These are phyloP conservation scores for Phalaenopsis equestris DNA, from an alignment of 106 monocot species.

Conservation along the genomic window DNA sequence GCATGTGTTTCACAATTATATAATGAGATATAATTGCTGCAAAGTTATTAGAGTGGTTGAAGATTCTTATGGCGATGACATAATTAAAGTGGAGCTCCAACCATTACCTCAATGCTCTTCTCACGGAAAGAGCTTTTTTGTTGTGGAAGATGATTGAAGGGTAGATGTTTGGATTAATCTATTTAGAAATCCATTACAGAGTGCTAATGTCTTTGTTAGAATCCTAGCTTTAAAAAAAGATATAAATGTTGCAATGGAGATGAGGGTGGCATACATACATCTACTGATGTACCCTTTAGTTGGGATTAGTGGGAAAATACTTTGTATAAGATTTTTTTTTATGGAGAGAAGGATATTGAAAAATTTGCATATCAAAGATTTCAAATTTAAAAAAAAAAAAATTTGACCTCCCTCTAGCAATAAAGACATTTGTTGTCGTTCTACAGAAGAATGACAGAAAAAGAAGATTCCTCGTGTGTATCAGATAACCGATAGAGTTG, in stretches of 20 bases:
- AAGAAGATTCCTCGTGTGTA: constrained; percentile 16
- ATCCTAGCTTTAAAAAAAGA: constrained; percentile 30
- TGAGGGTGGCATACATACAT: constrained; percentile 21
- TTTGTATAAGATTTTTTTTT: constrained; percentile 12
- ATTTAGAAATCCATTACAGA: not conserved
- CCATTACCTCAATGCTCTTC: too few species aligned
- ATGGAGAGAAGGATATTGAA: not conserved
- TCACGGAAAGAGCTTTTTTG: too few species aligned
- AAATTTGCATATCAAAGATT: constrained; percentile 5
- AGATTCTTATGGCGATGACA: too few species aligned
- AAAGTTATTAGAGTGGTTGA: too few species aligned
- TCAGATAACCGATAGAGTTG: constrained; percentile 18
- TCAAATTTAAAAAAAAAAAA: constrained; percentile 23
- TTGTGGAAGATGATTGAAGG: too few species aligned
- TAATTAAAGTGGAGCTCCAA: too few species aligned
- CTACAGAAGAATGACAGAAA: constrained; percentile 11
- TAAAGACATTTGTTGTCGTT: constrained; percentile 30
- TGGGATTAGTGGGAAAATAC: constrained; percentile 23
- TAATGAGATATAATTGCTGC: too few species aligned
- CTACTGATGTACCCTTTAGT: constrained; percentile 5
- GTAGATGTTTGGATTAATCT: too few species aligned
- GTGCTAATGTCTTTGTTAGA: constrained; percentile 3
- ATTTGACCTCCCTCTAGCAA: constrained; percentile 36
- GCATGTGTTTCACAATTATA: too few species aligned
- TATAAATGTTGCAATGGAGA: constrained; percentile 14